Evolutionary conservation across 331 rosid species (phyloP).

Genomic region (Arachis monticola): DNA sequence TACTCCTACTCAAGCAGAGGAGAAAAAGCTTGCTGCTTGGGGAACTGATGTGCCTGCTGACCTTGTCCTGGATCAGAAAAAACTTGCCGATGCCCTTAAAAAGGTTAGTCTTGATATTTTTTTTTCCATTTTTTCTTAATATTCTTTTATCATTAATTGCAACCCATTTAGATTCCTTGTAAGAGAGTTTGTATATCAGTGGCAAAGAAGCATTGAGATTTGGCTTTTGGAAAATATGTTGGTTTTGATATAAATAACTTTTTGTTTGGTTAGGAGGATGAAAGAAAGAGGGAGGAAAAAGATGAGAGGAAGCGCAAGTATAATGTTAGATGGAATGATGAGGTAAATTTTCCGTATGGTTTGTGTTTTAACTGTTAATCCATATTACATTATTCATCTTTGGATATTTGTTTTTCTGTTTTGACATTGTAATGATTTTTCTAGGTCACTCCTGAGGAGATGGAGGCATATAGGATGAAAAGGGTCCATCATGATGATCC

Average conservation of each 20-base stretch:
- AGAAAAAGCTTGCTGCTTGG: conserved; percentile 50
- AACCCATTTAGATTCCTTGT: conserved; percentile 6
- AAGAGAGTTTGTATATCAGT: neutral
- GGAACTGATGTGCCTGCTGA: conserved; percentile 56
- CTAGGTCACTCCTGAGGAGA: conserved; percentile 53
- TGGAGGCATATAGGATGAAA: conserved; percentile 54
- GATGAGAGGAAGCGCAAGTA: conserved; percentile 57
- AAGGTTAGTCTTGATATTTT: conserved; percentile 34
- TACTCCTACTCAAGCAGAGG: conserved; percentile 37
- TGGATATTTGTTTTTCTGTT: conserved; percentile 3
- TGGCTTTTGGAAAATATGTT: neutral
- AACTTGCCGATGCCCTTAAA: conserved; percentile 48
- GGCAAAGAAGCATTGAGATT: neutral
- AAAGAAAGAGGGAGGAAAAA: conserved; percentile 50
- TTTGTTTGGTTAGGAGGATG: conserved; percentile 48
- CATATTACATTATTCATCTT: neutral
- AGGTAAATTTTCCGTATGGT: conserved; percentile 28
- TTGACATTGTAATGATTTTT: conserved; percentile 9
- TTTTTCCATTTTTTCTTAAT: neutral
- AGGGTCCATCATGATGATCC: conserved; percentile 51
- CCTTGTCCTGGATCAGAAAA: conserved; percentile 46
- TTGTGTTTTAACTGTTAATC: neutral
- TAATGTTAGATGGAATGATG: conserved; percentile 52
- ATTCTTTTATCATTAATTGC: conserved; percentile 11
- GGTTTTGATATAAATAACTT: neutral